phyloP scores from a whole-genome alignment of 2,329 filamentous ascomycete species.

The Spiromastix sp. region DNA sequence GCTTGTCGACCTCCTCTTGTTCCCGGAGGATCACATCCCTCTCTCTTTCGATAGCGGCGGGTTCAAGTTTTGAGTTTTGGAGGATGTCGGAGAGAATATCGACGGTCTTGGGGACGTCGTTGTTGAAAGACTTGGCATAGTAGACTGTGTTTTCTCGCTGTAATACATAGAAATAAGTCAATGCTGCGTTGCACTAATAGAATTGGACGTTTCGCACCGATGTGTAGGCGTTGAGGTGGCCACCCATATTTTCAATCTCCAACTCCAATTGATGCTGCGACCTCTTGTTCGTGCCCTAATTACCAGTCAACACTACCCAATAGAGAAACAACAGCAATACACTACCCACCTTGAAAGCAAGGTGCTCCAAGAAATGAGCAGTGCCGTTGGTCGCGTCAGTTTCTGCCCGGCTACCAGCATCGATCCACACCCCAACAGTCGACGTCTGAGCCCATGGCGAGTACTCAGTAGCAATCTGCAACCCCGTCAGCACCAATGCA shows the following conservation, averaged over 20 bases:
- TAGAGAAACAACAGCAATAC: too few relatives aligned
- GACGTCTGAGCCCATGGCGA: conserved; percentile 97
- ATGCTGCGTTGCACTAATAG: conserved; percentile 16
- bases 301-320: conserved; percentile 6
- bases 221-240: conserved; percentile 98
- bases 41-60: conserved; percentile 87
- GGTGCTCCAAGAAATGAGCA: conserved; percentile 98
- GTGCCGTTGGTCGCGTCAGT: conserved; percentile 98
- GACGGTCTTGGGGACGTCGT: conserved; percentile 89
- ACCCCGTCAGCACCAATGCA: conserved; percentile 20
- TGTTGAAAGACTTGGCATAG: conserved; percentile 98
- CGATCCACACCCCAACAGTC: conserved; percentile 98
- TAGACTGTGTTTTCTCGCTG: conserved; percentile 99
- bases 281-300: conserved; percentile 76
- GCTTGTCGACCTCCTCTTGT: conserved; percentile 99
- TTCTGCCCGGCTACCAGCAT: conserved; percentile 95
- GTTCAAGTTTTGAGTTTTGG: conserved; percentile 97
- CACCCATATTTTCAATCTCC: conserved; percentile 99
- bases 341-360: conserved; percentile 86
- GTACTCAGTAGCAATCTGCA: conserved; percentile 91
- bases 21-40: conserved; percentile 97
- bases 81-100: conserved; percentile 99
- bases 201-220: conserved; percentile 55
- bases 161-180: conserved; percentile 10
- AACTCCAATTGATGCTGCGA: conserved; percentile 96